Evolutionary conservation across 305 asterid species (phyloP).

Genomic region (Fraxinus latifolia): DNA sequence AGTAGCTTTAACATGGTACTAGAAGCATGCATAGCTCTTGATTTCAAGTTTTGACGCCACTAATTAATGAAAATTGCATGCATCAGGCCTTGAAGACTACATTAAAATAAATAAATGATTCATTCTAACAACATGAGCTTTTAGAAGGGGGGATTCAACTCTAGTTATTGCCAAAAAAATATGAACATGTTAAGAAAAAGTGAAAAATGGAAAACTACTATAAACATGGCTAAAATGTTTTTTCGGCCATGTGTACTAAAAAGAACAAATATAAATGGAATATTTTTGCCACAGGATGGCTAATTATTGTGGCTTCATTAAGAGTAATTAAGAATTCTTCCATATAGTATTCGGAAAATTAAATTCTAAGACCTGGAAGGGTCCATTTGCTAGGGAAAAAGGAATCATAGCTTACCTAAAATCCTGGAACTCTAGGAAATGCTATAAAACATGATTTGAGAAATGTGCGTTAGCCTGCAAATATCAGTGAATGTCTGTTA

Average conservation of each 20-base stretch:
- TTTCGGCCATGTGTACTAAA: background rate
- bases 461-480: constrained; percentile 30
- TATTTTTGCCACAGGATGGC: constrained; percentile 1
- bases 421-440: constrained; percentile 10
- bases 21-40: background rate
- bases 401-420: constrained; percentile 1
- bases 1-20: background rate
- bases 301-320: background rate
- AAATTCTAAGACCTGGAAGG: background rate
- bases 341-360: background rate
- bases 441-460: constrained; percentile 28
- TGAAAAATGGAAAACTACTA: background rate
- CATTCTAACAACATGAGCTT: background rate
- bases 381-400: background rate
- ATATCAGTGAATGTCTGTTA: background rate
- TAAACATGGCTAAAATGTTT: background rate
- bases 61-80: background rate
- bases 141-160: background rate
- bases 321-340: constrained; percentile 12
- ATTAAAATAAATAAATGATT: background rate
- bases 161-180: background rate
- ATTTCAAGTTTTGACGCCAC: background rate
- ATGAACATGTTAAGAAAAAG: background rate
- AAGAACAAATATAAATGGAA: background rate
- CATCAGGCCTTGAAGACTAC: background rate